Percentiles rank a stretch among this genome's conserved stretches.
Evolutionary conservation across 148 eudicot genomes (phyloP).

Genomic region (Vaccinium macrocarpon): DNA sequence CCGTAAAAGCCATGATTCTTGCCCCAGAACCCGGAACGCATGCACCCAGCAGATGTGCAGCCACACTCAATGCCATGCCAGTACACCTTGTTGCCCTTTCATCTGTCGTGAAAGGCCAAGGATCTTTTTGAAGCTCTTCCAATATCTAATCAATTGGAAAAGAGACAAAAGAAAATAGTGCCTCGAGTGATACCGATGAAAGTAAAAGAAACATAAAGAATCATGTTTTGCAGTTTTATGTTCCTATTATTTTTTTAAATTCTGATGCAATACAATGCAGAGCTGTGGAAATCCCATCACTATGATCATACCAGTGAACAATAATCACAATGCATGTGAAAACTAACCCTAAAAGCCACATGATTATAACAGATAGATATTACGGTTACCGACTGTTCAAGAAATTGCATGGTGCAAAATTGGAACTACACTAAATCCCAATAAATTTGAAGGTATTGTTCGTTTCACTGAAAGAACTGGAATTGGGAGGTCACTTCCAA

Average conservation of each 20-base stretch:
- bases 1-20: constrained; percentile 90
- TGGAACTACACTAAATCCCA: not conserved
- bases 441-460: not conserved
- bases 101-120: constrained; percentile 84
- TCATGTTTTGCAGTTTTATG: not conserved
- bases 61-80: constrained; percentile 79
- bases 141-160: constrained; percentile 44
- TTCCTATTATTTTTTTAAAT: not conserved
- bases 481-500: not conserved
- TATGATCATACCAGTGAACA: not conserved
- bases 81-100: constrained; percentile 92
- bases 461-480: not conserved
- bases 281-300: not conserved
- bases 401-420: not conserved
- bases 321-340: not conserved
- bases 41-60: constrained; percentile 89
- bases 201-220: not conserved
- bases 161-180: not conserved
- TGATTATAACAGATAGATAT: not conserved
- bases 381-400: not conserved
- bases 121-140: constrained; percentile 98
- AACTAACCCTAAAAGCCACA: not conserved
- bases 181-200: constrained; percentile 2
- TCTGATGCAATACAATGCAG: not conserved
- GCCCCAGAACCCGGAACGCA: constrained; percentile 96